These are phyloP conservation scores for Colletotrichum scovillei DNA, from an alignment of 2,329 filamentous ascomycete genomes.

Conservation along the genomic window DNA sequence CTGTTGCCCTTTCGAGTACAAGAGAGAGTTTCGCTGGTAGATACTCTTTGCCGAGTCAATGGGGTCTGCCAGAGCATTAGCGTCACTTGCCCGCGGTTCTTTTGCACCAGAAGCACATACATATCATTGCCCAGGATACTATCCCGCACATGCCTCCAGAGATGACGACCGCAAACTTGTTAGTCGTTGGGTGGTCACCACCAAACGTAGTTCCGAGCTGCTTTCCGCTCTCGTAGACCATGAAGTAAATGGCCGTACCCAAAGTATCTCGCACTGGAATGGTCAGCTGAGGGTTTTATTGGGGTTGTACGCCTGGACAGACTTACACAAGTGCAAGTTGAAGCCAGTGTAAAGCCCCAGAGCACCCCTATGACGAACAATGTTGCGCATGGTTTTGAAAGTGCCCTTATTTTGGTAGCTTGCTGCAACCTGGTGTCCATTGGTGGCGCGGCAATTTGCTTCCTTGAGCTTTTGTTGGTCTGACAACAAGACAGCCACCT, in stretches of 20 bases:
- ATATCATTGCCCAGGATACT: conserved; percentile 83
- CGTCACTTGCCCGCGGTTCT: background rate
- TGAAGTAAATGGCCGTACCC: conserved; percentile 88
- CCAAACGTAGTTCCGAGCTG: conserved; percentile 81
- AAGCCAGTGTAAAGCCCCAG: conserved; percentile 84
- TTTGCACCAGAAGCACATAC: conserved; percentile 56
- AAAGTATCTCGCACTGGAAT: conserved; percentile 81
- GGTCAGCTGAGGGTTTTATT: conserved; percentile 10
- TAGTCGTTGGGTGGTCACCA: conserved; percentile 78
- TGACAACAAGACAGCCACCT: conserved; percentile 84
- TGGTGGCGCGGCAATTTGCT: conserved; percentile 48
- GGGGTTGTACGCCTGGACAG: conserved; percentile 30
- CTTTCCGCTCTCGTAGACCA: conserved; percentile 89
- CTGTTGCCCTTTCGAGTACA: conserved; percentile 72
- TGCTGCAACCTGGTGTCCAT: conserved; percentile 69
- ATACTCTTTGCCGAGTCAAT: conserved; percentile 88
- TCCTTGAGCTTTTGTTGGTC: conserved; percentile 57
- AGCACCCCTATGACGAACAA: conserved; percentile 79
- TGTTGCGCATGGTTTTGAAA: conserved; percentile 79
- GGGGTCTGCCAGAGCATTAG: conserved; percentile 58
- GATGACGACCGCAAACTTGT: conserved; percentile 80
- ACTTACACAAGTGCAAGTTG: conserved; percentile 79
- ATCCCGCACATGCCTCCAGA: conserved; percentile 86
- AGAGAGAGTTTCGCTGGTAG: conserved; percentile 84
- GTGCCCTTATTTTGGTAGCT: conserved; percentile 85